Percentiles rank a stretch among this genome's conserved stretches.
Conservation (phyloP, 2,329 filamentous ascomycete genomes). For the Aspergillus sp. region DNA sequence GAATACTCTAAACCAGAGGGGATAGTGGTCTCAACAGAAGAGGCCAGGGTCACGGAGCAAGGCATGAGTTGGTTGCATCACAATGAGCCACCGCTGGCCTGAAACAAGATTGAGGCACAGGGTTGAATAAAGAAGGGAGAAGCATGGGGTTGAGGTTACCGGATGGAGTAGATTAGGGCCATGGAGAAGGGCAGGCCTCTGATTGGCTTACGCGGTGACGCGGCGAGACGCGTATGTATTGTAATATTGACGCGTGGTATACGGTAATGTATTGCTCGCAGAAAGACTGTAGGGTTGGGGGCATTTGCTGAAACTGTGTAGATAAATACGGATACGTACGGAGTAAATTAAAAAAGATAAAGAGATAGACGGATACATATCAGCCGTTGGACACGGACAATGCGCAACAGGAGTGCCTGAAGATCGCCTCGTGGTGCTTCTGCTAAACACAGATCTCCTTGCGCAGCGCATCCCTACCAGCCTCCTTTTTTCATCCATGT, state of each 20-base stretch:
- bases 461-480: neutral
- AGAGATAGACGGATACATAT: neutral
- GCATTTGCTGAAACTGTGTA: no score
- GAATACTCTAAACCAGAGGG: no score
- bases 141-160: neutral
- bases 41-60: no score
- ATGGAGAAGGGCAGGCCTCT: neutral
- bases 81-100: no score
- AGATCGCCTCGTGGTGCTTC: neutral
- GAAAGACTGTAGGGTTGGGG: neutral
- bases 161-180: neutral
- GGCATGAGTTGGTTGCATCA: no score
- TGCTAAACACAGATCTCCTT: neutral
- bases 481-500: neutral
- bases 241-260: neutral
- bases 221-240: neutral
- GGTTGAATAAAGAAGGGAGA: no score
- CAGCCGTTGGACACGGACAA: neutral
- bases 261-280: neutral
- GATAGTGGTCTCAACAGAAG: neutral
- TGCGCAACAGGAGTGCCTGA: neutral
- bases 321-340: no score
- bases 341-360: neutral
- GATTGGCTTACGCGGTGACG: neutral
- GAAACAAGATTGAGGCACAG: no score